Evolutionary conservation across 2,329 filamentous ascomycete species (phyloP).

Genomic region (Nemania bipapillata): DNA sequence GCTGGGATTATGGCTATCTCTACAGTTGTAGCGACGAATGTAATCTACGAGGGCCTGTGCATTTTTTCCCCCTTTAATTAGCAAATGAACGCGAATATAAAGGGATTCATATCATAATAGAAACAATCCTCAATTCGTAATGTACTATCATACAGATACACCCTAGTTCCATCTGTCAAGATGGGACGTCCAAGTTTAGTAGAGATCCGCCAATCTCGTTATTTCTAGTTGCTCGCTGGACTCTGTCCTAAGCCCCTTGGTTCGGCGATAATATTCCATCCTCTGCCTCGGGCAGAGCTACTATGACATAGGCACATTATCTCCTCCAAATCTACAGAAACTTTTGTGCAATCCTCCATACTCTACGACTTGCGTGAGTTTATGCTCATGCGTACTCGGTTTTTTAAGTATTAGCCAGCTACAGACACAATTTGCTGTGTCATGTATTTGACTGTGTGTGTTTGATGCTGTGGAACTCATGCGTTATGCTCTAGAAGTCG

Average conservation of each 20-base stretch:
- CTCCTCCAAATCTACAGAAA: slow-evolving; percentile 42
- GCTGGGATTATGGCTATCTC: no score
- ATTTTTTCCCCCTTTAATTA: background rate
- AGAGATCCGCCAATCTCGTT: slow-evolving; percentile 31
- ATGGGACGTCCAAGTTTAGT: slow-evolving; percentile 33
- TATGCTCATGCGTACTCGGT: slow-evolving; percentile 9
- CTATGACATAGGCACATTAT: slow-evolving; percentile 41
- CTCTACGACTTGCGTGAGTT: slow-evolving; percentile 25
- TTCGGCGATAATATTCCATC: slow-evolving; percentile 17
- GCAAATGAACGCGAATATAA: background rate
- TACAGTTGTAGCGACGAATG: background rate
- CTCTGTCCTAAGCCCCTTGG: slow-evolving; percentile 27
- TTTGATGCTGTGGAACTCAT: slow-evolving; percentile 14
- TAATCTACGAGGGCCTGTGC: background rate
- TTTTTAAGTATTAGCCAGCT: slow-evolving; percentile 8
- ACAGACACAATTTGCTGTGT: slow-evolving; percentile 13
- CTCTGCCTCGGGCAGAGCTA: slow-evolving; percentile 35
- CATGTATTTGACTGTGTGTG: slow-evolving; percentile 1
- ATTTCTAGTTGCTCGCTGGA: slow-evolving; percentile 28
- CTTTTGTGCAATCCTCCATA: slow-evolving; percentile 38
- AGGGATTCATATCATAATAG: background rate
- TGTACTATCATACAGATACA: slow-evolving; percentile 49
- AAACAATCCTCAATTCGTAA: slow-evolving; percentile 39
- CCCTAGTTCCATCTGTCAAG: slow-evolving; percentile 31
- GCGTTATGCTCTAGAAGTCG: background rate